Conservation (phyloP, 2,329 filamentous ascomycete species). For the Acephala macrosclerotiorum region DNA sequence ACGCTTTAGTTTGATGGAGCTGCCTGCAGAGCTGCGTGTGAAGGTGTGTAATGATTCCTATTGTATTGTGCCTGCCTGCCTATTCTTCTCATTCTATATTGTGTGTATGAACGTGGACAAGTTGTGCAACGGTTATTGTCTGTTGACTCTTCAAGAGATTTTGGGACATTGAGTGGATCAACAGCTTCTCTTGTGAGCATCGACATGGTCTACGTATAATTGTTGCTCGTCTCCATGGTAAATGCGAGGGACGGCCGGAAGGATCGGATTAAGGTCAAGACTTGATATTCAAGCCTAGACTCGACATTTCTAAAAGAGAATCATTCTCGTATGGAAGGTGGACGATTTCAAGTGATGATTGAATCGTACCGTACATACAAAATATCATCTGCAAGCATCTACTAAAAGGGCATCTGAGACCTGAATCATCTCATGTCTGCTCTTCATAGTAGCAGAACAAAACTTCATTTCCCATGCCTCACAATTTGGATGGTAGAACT, state of each 20-base stretch:
- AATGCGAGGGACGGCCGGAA: not conserved
- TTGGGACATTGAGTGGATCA: no score
- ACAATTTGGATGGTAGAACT: not conserved
- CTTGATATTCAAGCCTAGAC: no score
- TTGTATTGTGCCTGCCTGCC: not conserved
- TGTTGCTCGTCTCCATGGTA: not conserved
- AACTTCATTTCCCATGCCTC: not conserved
- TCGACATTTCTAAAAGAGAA: no score
- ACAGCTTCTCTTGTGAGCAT: not conserved
- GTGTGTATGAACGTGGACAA: no score
- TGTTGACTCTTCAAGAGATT: no score
- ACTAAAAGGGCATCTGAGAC: no score
- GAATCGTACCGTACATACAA: no score
- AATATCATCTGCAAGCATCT: no score
- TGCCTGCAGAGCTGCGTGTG: constrained; percentile 43
- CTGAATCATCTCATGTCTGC: no score
- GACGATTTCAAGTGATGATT: no score
- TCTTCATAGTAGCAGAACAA: not conserved
- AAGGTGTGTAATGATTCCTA: constrained; percentile 36
- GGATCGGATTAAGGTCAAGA: not conserved
- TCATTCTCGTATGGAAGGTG: no score
- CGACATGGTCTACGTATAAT: not conserved
- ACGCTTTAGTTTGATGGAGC: constrained; percentile 37
- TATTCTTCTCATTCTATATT: not conserved
- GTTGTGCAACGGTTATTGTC: no score